Evolutionary conservation across 345 rosid species (phyloP).

Genomic region (Raphanus sativus): DNA sequence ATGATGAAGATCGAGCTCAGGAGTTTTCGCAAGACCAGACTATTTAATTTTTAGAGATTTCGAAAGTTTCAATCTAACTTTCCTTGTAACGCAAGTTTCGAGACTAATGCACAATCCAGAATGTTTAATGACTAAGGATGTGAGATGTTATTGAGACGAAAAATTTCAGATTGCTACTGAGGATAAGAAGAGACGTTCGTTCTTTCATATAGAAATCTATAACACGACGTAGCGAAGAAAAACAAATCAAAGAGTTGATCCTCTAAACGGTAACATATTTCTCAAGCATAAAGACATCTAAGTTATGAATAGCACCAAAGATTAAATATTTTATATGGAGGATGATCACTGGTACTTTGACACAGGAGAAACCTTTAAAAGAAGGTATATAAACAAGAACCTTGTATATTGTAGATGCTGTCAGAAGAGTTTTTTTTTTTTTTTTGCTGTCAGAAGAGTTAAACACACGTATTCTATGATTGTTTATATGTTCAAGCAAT

Average conservation of each 20-base stretch:
- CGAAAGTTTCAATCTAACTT: neutral
- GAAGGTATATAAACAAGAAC: no score
- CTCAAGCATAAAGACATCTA: no score
- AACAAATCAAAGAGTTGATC: neutral
- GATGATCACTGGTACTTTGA: no score
- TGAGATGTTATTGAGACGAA: neutral
- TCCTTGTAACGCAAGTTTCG: neutral
- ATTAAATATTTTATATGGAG: no score
- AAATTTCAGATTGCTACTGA: neutral
- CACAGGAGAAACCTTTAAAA: no score
- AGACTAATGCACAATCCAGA: neutral
- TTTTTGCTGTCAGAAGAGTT: neutral
- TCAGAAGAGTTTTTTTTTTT: neutral
- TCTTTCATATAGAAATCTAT: neutral
- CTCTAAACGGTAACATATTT: neutral
- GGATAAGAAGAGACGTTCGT: neutral
- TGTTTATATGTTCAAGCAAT: neutral
- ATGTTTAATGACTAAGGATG: neutral
- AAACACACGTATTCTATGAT: neutral
- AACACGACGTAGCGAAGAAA: neutral
- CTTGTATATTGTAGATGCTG: neutral
- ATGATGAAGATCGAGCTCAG: constrained; percentile 15
- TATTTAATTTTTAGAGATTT: neutral
- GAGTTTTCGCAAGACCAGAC: constrained; percentile 43
- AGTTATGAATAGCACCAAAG: no score